phyloP scores from a whole-genome alignment of 2,329 filamentous ascomycete genomes.

The Ceratocystis albifundus region DNA sequence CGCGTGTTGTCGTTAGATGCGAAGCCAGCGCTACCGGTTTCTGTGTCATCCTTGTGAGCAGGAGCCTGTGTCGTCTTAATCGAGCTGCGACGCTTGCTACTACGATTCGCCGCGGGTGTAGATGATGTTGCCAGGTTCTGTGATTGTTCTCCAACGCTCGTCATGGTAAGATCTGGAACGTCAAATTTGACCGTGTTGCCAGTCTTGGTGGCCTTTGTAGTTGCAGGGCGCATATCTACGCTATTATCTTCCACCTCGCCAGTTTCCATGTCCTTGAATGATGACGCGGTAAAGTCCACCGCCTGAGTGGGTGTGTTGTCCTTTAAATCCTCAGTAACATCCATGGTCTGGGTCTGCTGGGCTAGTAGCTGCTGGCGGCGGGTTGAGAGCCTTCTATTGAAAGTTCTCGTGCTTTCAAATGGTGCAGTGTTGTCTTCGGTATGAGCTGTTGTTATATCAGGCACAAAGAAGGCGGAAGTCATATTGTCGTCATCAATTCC shows the following conservation, averaged over 20 bases:
- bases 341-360: constrained; percentile 91
- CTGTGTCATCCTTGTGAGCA: constrained; percentile 22
- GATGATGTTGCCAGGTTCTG: constrained; percentile 13
- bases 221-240: constrained; percentile 10
- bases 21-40: constrained; percentile 25
- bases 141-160: constrained; percentile 26
- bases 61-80: constrained; percentile 22
- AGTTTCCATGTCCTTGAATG: constrained; percentile 24
- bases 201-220: constrained; percentile 15
- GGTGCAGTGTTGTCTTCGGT: constrained; percentile 32
- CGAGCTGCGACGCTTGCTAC: constrained; percentile 34
- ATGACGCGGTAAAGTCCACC: constrained; percentile 28
- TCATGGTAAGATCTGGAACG: constrained; percentile 31
- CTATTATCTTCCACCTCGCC: constrained; percentile 23
- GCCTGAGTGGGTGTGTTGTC: constrained; percentile 28
- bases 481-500: constrained; percentile 39
- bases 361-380: constrained; percentile 43
- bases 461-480: constrained; percentile 48
- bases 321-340: constrained; percentile 62
- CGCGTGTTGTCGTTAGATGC: constrained; percentile 26
- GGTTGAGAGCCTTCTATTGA: constrained; percentile 28
- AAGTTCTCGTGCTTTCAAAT: constrained; percentile 32
- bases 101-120: constrained; percentile 30
- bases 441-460: constrained; percentile 47
- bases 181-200: constrained; percentile 29